Conservation (phyloP, 768 basidiomycete genomes). For the Rhodotorula graminis region DNA sequence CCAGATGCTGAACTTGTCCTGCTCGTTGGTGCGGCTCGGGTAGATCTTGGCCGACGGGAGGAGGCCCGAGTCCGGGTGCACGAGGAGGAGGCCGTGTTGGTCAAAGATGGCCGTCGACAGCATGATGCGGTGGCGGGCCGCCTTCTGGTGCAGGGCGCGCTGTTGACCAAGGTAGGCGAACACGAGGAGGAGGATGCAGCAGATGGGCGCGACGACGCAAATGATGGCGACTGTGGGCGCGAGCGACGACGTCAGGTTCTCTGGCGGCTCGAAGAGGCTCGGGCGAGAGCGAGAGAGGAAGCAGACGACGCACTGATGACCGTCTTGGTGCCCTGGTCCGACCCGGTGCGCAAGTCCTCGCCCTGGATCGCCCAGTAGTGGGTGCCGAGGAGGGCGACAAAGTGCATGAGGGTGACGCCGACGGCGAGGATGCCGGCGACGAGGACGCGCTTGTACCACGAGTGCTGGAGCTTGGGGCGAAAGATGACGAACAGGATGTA, state of each 20-base stretch:
- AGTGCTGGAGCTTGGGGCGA: constrained; percentile 34
- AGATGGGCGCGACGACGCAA: constrained; percentile 35
- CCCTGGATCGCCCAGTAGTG: constrained; percentile 20
- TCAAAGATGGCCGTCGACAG: constrained; percentile 35
- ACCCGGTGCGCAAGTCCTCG: not conserved
- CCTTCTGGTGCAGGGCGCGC: constrained; percentile 21
- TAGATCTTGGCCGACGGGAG: constrained; percentile 34
- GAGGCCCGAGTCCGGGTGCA: constrained; percentile 33
- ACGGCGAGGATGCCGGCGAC: constrained; percentile 31
- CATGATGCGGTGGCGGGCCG: constrained; percentile 33
- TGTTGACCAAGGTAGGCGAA: constrained; percentile 33
- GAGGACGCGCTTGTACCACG: constrained; percentile 28
- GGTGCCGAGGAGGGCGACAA: constrained; percentile 36
- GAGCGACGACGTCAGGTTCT: not conserved
- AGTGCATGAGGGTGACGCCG: constrained; percentile 33
- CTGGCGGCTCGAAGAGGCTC: not conserved
- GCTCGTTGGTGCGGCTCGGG: not conserved
- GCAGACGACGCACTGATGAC: constrained; percentile 21
- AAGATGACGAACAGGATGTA: constrained; percentile 38
- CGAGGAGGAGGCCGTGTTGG: constrained; percentile 31
- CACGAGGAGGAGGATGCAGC: constrained; percentile 33
- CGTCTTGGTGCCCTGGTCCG: constrained; percentile 12
- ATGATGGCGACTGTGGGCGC: constrained; percentile 24
- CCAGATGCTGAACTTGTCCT: not conserved
- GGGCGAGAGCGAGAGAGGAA: no score